Conservation (phyloP, 768 basidiomycete species). For the Suillus bovinus region DNA sequence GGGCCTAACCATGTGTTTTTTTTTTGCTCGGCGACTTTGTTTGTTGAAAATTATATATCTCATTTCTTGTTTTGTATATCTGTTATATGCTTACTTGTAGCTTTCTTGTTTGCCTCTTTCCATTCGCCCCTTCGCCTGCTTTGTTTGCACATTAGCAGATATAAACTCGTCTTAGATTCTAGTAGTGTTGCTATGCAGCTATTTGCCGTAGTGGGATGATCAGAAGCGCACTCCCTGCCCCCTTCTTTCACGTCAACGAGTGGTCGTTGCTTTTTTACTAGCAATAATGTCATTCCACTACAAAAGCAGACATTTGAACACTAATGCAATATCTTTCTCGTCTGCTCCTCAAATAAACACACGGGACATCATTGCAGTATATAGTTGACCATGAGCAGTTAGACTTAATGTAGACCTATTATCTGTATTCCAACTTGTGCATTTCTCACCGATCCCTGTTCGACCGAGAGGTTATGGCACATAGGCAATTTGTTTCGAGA, state of each 20-base stretch:
- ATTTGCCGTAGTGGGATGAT: neutral
- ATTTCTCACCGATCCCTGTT: no score
- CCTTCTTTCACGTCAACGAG: neutral
- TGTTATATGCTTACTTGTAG: neutral
- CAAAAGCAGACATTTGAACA: no score
- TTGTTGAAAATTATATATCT: neutral
- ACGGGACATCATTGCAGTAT: no score
- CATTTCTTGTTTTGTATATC: neutral
- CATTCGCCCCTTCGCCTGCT: neutral
- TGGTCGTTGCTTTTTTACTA: no score
- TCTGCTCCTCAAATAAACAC: no score
- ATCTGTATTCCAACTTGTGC: no score
- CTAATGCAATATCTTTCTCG: no score
- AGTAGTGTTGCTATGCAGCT: neutral
- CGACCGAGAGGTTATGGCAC: no score
- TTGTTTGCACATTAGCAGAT: neutral
- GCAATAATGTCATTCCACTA: no score
- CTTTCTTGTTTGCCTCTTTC: neutral
- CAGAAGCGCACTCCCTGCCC: neutral
- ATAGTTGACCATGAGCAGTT: no score
- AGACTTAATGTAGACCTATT: no score
- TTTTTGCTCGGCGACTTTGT: conserved; percentile 9
- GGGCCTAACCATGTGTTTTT: conserved; percentile 20
- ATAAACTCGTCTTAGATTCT: neutral
- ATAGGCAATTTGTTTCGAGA: no score